A percentile compares a stretch with the other conserved stretches of the same genome.
phyloP scores from a whole-genome alignment of 208 protist species.

The Leishmania guyanensis region DNA sequence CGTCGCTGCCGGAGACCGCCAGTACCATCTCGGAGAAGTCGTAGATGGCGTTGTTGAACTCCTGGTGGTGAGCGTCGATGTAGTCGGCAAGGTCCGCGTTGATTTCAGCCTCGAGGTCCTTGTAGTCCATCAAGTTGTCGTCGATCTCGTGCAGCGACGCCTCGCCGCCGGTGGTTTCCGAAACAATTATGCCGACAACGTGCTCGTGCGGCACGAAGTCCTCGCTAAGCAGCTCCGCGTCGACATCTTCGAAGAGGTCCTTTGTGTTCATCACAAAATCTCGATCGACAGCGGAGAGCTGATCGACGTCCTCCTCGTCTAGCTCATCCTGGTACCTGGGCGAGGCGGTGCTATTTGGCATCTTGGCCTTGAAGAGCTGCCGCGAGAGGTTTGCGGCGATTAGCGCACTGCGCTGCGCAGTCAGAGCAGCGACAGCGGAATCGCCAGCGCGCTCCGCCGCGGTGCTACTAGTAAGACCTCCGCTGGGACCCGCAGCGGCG shows the following conservation, averaged over 20 bases:
- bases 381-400: slow-evolving; percentile 35
- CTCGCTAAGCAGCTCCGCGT: slow-evolving; percentile 54
- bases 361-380: slow-evolving; percentile 50
- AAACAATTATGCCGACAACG: slow-evolving; percentile 75
- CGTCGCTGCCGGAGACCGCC: slow-evolving; percentile 77
- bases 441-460: not conserved
- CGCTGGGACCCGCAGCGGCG: not conserved
- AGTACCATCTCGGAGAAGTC: slow-evolving; percentile 89
- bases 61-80: slow-evolving; percentile 78
- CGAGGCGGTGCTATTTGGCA: not conserved
- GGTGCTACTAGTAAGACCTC: not conserved
- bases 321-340: slow-evolving; percentile 36
- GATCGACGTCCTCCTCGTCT: slow-evolving; percentile 48
- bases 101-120: slow-evolving; percentile 66
- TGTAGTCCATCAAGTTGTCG: slow-evolving; percentile 62
- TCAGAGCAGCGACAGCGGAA: slow-evolving; percentile 5
- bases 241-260: slow-evolving; percentile 76
- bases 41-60: slow-evolving; percentile 81
- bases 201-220: slow-evolving; percentile 82
- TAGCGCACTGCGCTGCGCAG: slow-evolving; percentile 20
- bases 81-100: slow-evolving; percentile 66
- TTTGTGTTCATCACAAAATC: slow-evolving; percentile 69
- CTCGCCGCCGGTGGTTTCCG: slow-evolving; percentile 56
- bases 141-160: slow-evolving; percentile 64
- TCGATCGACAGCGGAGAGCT: slow-evolving; percentile 39